phyloP scores from a whole-genome alignment of 176 grass and related monocot species.

The Hsuehochloa calcarea region DNA sequence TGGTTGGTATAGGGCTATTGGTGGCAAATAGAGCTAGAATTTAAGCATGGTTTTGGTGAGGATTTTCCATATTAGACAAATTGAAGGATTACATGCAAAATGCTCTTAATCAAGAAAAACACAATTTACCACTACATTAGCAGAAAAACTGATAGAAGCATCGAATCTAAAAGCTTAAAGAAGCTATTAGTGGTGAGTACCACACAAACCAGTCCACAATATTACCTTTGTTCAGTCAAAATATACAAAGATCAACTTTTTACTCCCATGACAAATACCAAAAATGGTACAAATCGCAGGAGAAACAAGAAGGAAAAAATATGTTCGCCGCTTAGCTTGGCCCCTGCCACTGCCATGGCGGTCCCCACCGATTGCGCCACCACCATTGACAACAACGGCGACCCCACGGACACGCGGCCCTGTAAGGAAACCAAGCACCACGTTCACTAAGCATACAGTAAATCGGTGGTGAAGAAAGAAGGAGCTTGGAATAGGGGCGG shows the following conservation, averaged over 20 bases:
- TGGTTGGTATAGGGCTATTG: no score
- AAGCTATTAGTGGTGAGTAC: neutral
- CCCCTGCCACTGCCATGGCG: constrained; percentile 4
- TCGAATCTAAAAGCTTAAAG: neutral
- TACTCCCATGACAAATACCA: neutral
- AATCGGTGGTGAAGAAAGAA: neutral
- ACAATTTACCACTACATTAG: no score
- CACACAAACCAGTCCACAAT: neutral
- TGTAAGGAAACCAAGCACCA: constrained; percentile 11
- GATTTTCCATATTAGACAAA: neutral
- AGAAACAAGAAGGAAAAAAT: neutral
- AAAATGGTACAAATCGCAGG: neutral
- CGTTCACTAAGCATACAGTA: neutral
- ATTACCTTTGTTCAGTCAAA: neutral
- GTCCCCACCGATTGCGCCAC: neutral
- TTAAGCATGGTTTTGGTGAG: no score
- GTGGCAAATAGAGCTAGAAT: no score
- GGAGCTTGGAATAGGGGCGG: neutral
- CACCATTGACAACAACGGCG: neutral
- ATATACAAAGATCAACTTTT: neutral
- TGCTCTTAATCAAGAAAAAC: no score
- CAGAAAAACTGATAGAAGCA: neutral
- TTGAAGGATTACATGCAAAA: neutral
- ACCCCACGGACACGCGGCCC: neutral
- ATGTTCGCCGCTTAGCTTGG: neutral